These are phyloP conservation scores for Gossypium ekmanianum DNA, from an alignment of 345 rosid genomes.

Conservation along the genomic window DNA sequence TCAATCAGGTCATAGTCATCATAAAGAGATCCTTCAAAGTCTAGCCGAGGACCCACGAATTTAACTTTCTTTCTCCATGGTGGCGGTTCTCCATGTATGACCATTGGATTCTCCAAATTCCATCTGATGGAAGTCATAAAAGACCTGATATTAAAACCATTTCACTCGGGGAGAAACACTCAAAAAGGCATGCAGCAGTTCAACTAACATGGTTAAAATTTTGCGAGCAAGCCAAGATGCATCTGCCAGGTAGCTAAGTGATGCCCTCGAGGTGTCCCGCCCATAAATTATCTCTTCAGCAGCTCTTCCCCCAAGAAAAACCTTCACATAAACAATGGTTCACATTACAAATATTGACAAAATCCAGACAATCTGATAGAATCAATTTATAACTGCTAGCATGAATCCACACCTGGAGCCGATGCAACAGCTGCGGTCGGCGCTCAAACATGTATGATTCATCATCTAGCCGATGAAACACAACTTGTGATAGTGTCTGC, in stretches of 20 bases:
- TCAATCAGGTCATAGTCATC: constrained; percentile 68
- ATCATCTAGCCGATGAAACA: constrained; percentile 82
- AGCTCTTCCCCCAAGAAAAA: constrained; percentile 89
- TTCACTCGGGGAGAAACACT: not conserved
- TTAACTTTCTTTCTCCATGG: constrained; percentile 74
- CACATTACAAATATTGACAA: not conserved
- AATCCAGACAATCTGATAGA: not conserved
- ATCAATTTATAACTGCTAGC: constrained; percentile 13
- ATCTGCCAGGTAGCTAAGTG: constrained; percentile 78
- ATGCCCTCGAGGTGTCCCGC: constrained; percentile 78
- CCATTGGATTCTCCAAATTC: constrained; percentile 92
- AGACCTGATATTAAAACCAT: constrained; percentile 9
- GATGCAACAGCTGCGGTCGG: constrained; percentile 81
- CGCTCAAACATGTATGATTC: constrained; percentile 90
- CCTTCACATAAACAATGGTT: constrained; percentile 33
- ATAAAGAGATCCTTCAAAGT: constrained; percentile 91
- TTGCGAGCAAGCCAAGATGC: constrained; percentile 99
- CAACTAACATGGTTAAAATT: constrained; percentile 65
- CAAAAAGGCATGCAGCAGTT: not conserved
- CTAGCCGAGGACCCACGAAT: constrained; percentile 84
- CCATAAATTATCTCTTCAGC: constrained; percentile 93
- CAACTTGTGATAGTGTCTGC: constrained; percentile 79
- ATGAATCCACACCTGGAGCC: constrained; percentile 67
- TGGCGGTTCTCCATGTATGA: constrained; percentile 88
- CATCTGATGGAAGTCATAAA: constrained; percentile 51